These are phyloP conservation scores for Annulohypoxylon bovei DNA, from an alignment of 495 filamentous ascomycete genomes.

Conservation along the genomic window DNA sequence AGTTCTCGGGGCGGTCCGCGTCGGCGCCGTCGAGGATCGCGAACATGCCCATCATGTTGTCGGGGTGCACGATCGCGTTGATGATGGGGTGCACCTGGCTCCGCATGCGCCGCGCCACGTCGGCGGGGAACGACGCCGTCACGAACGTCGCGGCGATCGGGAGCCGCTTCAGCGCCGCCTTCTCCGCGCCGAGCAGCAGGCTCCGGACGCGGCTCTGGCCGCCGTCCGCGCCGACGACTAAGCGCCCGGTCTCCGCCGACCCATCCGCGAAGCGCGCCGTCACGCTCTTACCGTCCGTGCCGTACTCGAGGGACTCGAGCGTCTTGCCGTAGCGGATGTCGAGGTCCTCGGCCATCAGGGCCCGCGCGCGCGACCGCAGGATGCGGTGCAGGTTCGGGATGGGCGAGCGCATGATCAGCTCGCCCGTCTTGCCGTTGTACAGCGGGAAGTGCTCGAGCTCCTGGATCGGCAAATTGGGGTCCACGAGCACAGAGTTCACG, in stretches of 20 bases:
- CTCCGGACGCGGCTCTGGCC: constrained; percentile 53
- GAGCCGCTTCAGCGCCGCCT: constrained; percentile 39
- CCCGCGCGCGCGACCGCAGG: constrained; percentile 51
- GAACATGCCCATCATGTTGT: constrained; percentile 41
- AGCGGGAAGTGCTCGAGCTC: constrained; percentile 52
- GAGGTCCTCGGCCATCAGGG: constrained; percentile 39
- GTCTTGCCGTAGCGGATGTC: constrained; percentile 47
- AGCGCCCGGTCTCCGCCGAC: constrained; percentile 57
- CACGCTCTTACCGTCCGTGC: constrained; percentile 63
- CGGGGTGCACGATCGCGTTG: constrained; percentile 36
- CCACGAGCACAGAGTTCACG: constrained; percentile 51
- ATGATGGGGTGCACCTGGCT: constrained; percentile 41
- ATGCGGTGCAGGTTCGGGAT: constrained; percentile 58
- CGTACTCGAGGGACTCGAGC: constrained; percentile 38
- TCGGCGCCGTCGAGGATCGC: constrained; percentile 54
- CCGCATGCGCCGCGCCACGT: constrained; percentile 50
- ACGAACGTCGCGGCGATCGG: constrained; percentile 51
- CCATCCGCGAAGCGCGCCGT: constrained; percentile 76
- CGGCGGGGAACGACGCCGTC: constrained; percentile 44
- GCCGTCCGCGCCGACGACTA: constrained; percentile 61
- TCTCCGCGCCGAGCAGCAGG: constrained; percentile 52
- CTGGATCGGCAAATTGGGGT: constrained; percentile 50
- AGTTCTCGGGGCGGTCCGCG: constrained; percentile 53
- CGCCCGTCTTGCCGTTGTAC: constrained; percentile 61
- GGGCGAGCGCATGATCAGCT: constrained; percentile 48